Conservation (phyloP, 1,284 basidiomycete genomes). For the Cutaneotrichosporon dermatis region DNA sequence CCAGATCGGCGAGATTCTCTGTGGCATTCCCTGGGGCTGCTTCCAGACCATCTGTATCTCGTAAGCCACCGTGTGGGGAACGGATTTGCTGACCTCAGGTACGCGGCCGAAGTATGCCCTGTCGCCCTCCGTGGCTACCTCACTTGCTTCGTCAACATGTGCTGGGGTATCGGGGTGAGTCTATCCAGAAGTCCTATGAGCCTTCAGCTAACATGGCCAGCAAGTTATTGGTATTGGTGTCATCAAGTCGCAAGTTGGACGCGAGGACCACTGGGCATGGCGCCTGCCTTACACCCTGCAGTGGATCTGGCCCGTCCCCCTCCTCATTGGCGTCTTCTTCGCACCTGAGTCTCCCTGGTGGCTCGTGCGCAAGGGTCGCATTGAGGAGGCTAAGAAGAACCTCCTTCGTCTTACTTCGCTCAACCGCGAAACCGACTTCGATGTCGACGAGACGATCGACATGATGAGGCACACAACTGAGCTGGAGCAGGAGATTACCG, state of each 20-base stretch:
- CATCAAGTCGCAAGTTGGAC: constrained; percentile 36
- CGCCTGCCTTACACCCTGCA: constrained; percentile 39
- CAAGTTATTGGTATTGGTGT: constrained; percentile 45
- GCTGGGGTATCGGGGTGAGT: constrained; percentile 39
- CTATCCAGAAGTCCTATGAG: no score
- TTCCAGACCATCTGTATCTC: constrained; percentile 18
- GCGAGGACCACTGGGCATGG: constrained; percentile 34
- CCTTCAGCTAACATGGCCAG: background rate
- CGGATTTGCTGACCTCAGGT: constrained; percentile 3
- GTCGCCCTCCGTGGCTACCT: constrained; percentile 44
- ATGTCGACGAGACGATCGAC: constrained; percentile 49
- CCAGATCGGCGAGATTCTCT: constrained; percentile 37
- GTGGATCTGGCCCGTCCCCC: constrained; percentile 41
- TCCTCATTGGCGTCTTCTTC: constrained; percentile 34
- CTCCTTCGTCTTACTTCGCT: constrained; percentile 46
- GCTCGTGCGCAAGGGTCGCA: constrained; percentile 28
- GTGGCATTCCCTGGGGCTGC: constrained; percentile 43
- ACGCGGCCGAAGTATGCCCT: constrained; percentile 46
- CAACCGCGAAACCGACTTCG: constrained; percentile 40
- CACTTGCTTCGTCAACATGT: constrained; percentile 44
- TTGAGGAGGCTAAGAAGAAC: constrained; percentile 51
- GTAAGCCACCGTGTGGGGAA: constrained; percentile 23
- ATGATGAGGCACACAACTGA: constrained; percentile 48
- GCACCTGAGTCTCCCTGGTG: constrained; percentile 30
- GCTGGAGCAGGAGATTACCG: constrained; percentile 35